These are phyloP conservation scores for Coniochaeta pulveracea DNA, from an alignment of 2,329 filamentous ascomycete genomes.

Conservation along the genomic window DNA sequence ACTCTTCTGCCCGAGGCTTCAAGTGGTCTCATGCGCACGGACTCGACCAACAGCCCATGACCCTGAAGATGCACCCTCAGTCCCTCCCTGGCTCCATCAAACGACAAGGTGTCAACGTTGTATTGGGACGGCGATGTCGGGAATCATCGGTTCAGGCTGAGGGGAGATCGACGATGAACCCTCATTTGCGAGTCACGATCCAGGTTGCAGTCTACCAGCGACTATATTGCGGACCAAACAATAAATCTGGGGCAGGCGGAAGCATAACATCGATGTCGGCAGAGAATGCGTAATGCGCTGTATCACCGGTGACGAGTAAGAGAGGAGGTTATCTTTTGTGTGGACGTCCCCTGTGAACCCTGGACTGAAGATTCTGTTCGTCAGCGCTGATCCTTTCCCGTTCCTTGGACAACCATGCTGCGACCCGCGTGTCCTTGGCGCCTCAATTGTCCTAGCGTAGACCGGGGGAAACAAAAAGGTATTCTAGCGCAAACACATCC, in stretches of 20 bases:
- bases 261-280: background rate
- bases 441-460: background rate
- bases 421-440: background rate
- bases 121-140: no score
- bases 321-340: background rate
- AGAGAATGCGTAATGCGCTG: background rate
- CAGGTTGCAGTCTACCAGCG: no score
- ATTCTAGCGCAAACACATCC: background rate
- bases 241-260: background rate
- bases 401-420: background rate
- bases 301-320: background rate
- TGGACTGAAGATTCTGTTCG: background rate
- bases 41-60: no score
- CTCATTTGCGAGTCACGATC: no score
- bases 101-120: no score
- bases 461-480: background rate
- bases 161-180: no score
- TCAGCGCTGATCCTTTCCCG: conserved; percentile 2
- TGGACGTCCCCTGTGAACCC: background rate
- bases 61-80: no score
- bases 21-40: no score
- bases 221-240: background rate
- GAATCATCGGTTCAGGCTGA: no score
- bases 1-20: no score
- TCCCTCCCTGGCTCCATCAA: no score